Evolutionary conservation across 495 filamentous ascomycete species (phyloP).

Genomic region (Penicillium odoratum): DNA sequence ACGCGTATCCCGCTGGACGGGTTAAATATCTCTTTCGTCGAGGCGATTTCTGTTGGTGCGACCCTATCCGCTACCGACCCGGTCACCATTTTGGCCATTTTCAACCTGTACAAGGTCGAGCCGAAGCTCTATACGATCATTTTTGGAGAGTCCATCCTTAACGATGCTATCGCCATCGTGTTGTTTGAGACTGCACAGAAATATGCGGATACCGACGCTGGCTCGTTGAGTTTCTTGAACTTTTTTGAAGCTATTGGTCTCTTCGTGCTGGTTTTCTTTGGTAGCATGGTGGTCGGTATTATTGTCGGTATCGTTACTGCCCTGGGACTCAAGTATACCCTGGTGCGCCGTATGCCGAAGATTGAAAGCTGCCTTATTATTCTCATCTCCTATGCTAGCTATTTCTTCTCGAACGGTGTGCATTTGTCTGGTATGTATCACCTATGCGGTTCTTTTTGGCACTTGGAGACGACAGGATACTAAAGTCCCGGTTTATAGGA

Average conservation of each 20-base stretch:
- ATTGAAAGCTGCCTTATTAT: conserved; percentile 96
- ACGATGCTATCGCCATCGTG: conserved; percentile 97
- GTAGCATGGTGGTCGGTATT: conserved; percentile 85
- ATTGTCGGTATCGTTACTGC: conserved; percentile 84
- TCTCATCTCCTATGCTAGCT: conserved; percentile 90
- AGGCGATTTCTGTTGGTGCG: conserved; percentile 93
- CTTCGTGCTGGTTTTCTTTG: conserved; percentile 95
- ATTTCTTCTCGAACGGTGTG: conserved; percentile 94
- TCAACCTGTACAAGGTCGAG: conserved; percentile 98
- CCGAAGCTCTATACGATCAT: conserved; percentile 98
- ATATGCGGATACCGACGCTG: conserved; percentile 64
- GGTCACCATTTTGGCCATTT: conserved; percentile 95
- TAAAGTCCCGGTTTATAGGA: conserved; percentile 52
- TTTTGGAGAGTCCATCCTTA: conserved; percentile 96
- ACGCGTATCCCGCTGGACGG: conserved; percentile 83
- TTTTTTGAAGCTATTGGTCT: conserved; percentile 88
- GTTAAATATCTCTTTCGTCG: conserved; percentile 82
- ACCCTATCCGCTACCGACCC: conserved; percentile 96
- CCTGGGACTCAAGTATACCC: conserved; percentile 87
- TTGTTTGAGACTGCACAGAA: conserved; percentile 96
- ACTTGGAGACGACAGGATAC: neutral
- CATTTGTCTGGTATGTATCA: conserved; percentile 81
- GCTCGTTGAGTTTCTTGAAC: conserved; percentile 67
- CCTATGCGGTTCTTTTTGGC: neutral
- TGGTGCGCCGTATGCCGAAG: conserved; percentile 86